These are phyloP conservation scores for Picochlorum sp. DNA, from an alignment of 139 green algal species.

Conservation along the genomic window DNA sequence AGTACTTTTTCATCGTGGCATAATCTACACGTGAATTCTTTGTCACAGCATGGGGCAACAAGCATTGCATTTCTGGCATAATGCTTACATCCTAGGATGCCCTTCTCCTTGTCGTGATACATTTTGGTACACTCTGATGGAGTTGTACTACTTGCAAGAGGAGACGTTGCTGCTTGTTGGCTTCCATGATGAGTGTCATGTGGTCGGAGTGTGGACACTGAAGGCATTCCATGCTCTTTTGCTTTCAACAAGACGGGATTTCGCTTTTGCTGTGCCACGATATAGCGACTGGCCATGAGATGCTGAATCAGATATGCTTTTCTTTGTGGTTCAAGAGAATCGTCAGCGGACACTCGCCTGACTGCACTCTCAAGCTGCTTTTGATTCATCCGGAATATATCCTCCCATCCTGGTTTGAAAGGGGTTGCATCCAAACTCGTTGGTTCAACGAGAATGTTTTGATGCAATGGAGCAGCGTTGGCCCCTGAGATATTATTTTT, in stretches of 20 bases:
- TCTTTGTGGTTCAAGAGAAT: slow-evolving; percentile 72
- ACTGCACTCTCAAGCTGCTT: slow-evolving; percentile 94
- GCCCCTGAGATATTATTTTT: slow-evolving; percentile 1
- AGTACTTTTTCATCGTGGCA: slow-evolving; percentile 88
- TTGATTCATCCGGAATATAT: slow-evolving; percentile 99
- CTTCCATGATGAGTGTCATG: background rate
- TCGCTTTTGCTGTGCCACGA: slow-evolving; percentile 65
- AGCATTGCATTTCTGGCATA: slow-evolving; percentile 57
- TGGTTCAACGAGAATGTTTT: slow-evolving; percentile 8
- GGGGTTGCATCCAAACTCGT: slow-evolving; percentile 11
- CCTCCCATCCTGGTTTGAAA: slow-evolving; percentile 87
- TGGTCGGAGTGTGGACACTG: background rate
- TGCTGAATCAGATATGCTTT: slow-evolving; percentile 98
- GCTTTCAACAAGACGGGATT: slow-evolving; percentile 14
- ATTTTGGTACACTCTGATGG: slow-evolving; percentile 8
- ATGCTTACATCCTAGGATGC: slow-evolving; percentile 56
- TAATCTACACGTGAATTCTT: slow-evolving; percentile 68
- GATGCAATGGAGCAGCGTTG: background rate
- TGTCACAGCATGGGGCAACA: slow-evolving; percentile 83
- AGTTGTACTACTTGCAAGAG: too few relatives aligned
- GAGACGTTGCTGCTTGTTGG: background rate
- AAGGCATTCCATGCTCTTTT: background rate
- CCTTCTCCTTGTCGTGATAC: slow-evolving; percentile 30
- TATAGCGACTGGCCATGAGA: slow-evolving; percentile 85
- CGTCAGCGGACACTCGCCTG: slow-evolving; percentile 73